Conservation (phyloP, 2,329 filamentous ascomycete genomes). For the Gnomoniopsis smithogilvyi region DNA sequence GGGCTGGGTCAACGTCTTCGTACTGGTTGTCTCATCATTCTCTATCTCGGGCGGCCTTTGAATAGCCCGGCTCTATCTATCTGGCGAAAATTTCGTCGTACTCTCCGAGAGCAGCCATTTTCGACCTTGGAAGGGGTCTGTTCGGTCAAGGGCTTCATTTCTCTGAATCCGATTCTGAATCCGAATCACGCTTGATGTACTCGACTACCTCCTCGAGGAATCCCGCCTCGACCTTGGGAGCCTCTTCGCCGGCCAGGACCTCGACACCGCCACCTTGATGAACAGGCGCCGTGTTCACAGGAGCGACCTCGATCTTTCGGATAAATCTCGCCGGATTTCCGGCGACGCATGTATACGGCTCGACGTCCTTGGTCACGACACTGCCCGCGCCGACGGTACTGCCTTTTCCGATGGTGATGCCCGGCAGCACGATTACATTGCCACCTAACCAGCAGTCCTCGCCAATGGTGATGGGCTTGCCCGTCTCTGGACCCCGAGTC, state of each 20-base stretch:
- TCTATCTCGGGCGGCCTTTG: constrained; percentile 87
- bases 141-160: background rate
- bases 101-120: background rate
- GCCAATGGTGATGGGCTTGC: constrained; percentile 70
- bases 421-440: constrained; percentile 67
- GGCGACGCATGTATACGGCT: constrained; percentile 58
- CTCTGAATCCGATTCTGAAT: background rate
- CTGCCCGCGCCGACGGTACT: constrained; percentile 74
- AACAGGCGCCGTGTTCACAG: background rate
- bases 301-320: constrained; percentile 34
- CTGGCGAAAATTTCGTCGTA: background rate
- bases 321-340: constrained; percentile 66
- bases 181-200: background rate
- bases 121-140: background rate
- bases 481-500: constrained; percentile 69
- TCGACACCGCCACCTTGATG: background rate
- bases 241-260: constrained; percentile 12
- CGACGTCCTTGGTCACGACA: constrained; percentile 78
- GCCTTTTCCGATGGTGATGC: constrained; percentile 74
- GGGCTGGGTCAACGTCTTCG: constrained; percentile 78
- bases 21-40: constrained; percentile 83
- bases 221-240: background rate
- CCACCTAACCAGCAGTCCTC: constrained; percentile 82
- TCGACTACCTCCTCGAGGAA: background rate
- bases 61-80: constrained; percentile 23